Conservation (phyloP, 176 grass and related monocot genomes). For the Alopecurus myosuroides region DNA sequence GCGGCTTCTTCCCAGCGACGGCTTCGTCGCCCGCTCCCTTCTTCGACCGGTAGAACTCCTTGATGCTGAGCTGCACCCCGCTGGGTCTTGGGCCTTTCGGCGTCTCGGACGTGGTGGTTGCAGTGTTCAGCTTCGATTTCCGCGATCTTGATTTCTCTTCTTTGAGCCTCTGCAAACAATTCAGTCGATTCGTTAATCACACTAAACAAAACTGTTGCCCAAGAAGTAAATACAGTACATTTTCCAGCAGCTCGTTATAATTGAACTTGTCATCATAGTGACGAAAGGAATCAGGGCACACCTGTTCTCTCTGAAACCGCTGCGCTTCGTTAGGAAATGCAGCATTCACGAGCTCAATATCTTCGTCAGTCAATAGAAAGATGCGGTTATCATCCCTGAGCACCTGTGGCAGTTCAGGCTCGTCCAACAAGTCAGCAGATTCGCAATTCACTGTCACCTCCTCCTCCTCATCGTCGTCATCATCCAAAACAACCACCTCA, state of each 20-base stretch:
- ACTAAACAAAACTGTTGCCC: neutral
- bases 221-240: neutral
- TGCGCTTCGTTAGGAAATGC: slow-evolving; percentile 76
- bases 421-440: slow-evolving; percentile 60
- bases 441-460: slow-evolving; percentile 7
- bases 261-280: neutral
- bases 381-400: slow-evolving; percentile 42
- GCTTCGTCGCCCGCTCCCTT: slow-evolving; percentile 30
- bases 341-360: slow-evolving; percentile 74
- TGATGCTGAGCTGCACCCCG: slow-evolving; percentile 72
- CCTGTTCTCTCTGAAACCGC: slow-evolving; percentile 65
- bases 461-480: slow-evolving; percentile 30
- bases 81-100: slow-evolving; percentile 36
- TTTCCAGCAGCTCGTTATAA: neutral
- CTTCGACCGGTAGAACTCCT: slow-evolving; percentile 61
- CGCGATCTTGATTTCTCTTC: slow-evolving; percentile 51
- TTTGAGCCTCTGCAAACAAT: slow-evolving; percentile 63
- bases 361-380: slow-evolving; percentile 83
- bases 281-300: slow-evolving; percentile 16
- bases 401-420: slow-evolving; percentile 67
- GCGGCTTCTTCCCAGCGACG: slow-evolving; percentile 29
- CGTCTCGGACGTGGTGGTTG: neutral
- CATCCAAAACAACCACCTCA: slow-evolving; percentile 1
- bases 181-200: neutral
- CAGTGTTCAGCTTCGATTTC: slow-evolving; percentile 43